Conservation (phyloP, 495 filamentous ascomycete species). For the Penicillium lividum region DNA sequence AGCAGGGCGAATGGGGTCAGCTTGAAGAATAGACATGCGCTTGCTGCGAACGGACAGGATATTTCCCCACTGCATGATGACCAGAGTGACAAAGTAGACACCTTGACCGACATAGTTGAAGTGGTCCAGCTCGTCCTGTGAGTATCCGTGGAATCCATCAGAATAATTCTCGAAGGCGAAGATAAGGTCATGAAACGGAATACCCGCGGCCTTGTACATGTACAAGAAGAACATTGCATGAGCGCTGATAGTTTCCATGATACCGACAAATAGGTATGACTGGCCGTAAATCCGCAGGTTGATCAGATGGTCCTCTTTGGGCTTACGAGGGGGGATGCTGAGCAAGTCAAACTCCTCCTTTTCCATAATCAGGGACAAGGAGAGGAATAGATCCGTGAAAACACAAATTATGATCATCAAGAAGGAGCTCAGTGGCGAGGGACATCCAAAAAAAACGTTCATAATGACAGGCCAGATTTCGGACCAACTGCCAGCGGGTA, state of each 20-base stretch:
- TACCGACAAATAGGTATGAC: slow-evolving; percentile 51
- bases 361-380: slow-evolving; percentile 70
- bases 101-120: slow-evolving; percentile 57
- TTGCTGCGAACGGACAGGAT: slow-evolving; percentile 51
- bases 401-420: slow-evolving; percentile 73
- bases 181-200: slow-evolving; percentile 44
- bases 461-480: slow-evolving; percentile 77
- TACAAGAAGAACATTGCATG: slow-evolving; percentile 56
- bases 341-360: slow-evolving; percentile 69
- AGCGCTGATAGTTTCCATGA: slow-evolving; percentile 49
- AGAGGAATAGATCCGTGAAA: slow-evolving; percentile 61
- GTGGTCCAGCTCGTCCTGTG: slow-evolving; percentile 36
- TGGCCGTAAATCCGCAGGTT: slow-evolving; percentile 53
- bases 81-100: slow-evolving; percentile 74
- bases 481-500: slow-evolving; percentile 67
- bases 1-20: slow-evolving; percentile 49
- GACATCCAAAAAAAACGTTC: slow-evolving; percentile 71
- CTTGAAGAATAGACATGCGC: slow-evolving; percentile 51
- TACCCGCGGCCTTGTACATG: slow-evolving; percentile 45
- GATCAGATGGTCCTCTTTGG: slow-evolving; percentile 60
- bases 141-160: slow-evolving; percentile 52
- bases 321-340: slow-evolving; percentile 60
- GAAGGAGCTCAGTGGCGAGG: slow-evolving; percentile 66
- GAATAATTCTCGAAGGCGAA: slow-evolving; percentile 50
- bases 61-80: slow-evolving; percentile 57